Percentiles rank a stretch among this genome's conserved stretches.
These are phyloP conservation scores for Blastobotrys elegans DNA, from an alignment of 1,139 yeast species.

Conservation along the genomic window DNA sequence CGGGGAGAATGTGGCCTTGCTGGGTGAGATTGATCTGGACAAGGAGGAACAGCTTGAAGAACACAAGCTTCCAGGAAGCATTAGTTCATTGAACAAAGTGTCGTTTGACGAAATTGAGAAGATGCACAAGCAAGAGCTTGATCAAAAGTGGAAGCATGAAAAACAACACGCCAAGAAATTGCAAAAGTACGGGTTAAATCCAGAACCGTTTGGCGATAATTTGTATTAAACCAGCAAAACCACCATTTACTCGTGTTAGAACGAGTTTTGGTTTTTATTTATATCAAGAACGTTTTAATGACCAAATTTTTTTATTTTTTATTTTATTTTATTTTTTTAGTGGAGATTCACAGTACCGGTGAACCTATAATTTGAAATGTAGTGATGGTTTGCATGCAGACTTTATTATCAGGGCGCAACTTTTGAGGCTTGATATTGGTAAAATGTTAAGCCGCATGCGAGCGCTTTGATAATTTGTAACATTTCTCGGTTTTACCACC, in stretches of 20 bases:
- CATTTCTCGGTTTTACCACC: too few species aligned
- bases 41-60: slow-evolving; percentile 70
- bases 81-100: slow-evolving; percentile 45
- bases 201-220: slow-evolving; percentile 23
- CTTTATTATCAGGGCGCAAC: too few species aligned
- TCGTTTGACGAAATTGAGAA: slow-evolving; percentile 54
- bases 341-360: too few species aligned
- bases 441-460: too few species aligned
- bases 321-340: too few species aligned
- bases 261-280: not conserved
- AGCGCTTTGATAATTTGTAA: too few species aligned
- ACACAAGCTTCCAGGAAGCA: slow-evolving; percentile 19
- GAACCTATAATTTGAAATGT: too few species aligned
- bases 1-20: slow-evolving; percentile 95
- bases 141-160: slow-evolving; percentile 40
- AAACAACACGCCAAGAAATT: slow-evolving; percentile 46
- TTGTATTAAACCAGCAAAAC: slow-evolving; percentile 16
- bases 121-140: slow-evolving; percentile 37
- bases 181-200: slow-evolving; percentile 26
- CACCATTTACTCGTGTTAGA: not conserved
- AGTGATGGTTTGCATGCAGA: too few species aligned
- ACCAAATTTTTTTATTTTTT: too few species aligned
- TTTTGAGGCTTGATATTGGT: too few species aligned
- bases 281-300: not conserved
- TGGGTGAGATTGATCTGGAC: slow-evolving; percentile 92